Evolutionary conservation across 495 filamentous ascomycete species (phyloP), one percentile per base, ranked within the genome.

Genomic region (Aspergillus bertholletiae): DNA sequence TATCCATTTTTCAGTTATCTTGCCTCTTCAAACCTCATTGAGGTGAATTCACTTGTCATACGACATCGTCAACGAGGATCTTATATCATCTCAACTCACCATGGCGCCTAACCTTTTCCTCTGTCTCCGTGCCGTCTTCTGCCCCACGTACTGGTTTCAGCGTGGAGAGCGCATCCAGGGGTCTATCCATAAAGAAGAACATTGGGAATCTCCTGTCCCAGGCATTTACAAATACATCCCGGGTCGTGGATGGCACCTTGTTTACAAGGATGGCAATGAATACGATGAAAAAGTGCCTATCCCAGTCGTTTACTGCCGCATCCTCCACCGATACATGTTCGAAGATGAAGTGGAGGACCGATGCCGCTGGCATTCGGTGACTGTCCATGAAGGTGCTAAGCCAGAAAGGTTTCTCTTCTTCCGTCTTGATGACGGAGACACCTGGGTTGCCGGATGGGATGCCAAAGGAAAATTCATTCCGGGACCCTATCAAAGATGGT

Each of bases 31-130:
- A 59, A 50, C 35, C 21, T 18, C n/a, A 37, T 43, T n/a, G n/a
- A n/a, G n/a, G n/a, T n/a, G n/a, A n/a, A n/a, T n/a, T 45, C 50
- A 32, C 46, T 34, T 40, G 15, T 44, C 32, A 13, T 51, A 24
- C 22, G 21, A 34, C 24, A n/a, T 41, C 20, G 34, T 41, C 17
- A 40, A 47, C 37, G n/a, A 45, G 34, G 23, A 48, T 30, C 41
- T 46, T 46, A 13, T 1, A 1, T 12, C 11, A 37, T 5, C 13
- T 37, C 17, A 4, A 26, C 17, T 21, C 45, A 53, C 53, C 51
- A 77, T 77, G 74, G 69, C 74, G 13, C 74, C 74, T 59, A 77
- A 77, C 58, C 69, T 75, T 34, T 77, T 76, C 54, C 57, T 77
- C 54, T 77, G 74, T 47, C 54, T 74, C 17, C 70, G 74, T 28